Evolutionary conservation across 129 eudicot species (phyloP), one percentile per base, ranked within the genome.

Genomic region (Artemisia argyi): DNA sequence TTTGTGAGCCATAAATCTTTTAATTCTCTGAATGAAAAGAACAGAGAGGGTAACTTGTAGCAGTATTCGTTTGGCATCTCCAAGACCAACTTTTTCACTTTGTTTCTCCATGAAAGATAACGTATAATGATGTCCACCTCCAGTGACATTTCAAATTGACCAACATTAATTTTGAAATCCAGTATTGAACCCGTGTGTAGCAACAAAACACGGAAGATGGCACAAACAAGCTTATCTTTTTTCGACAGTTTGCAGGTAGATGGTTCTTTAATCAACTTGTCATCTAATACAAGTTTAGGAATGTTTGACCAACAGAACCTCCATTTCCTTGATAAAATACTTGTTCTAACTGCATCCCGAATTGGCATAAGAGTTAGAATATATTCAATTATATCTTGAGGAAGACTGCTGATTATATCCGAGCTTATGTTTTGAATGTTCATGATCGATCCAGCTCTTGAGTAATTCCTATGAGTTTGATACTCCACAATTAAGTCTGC

Each of bases 291-390:
- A 62, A 79, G 75, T 15, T 73, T 39, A 8, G 79, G 71, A 47
- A 79, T 57, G 3, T 14, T 48, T 0, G 11, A 15, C 80, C 84
- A 80, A 4, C 73, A 16, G 9, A 69, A 55, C 44, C 70, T 65
- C 80, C 85, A 81, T 32, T 81, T 30, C n/a, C 7, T 72, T 4
- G 76, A 76, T 59, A 81, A 35, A 53, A 76, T 19, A 30, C 82
- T 81, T 2, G 79, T 76, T 48, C 79, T 59, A 11, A 76, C 48
- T 13, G 78, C 85, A 26, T 81, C 85, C 51, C 47, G 28, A 13
- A 76, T 52, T 19, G 82, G 72, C 70, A 80, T 54, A 57, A 5
- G 63, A 17, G 56, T 28, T 3, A 80, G 54, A 54, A 74, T 62
- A 17, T 2, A 1, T 19, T 74, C 68, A 2, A 5, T 53, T 39